Evolutionary conservation across 179 eudicot species (phyloP).

Genomic region (Beta corolliflora): DNA sequence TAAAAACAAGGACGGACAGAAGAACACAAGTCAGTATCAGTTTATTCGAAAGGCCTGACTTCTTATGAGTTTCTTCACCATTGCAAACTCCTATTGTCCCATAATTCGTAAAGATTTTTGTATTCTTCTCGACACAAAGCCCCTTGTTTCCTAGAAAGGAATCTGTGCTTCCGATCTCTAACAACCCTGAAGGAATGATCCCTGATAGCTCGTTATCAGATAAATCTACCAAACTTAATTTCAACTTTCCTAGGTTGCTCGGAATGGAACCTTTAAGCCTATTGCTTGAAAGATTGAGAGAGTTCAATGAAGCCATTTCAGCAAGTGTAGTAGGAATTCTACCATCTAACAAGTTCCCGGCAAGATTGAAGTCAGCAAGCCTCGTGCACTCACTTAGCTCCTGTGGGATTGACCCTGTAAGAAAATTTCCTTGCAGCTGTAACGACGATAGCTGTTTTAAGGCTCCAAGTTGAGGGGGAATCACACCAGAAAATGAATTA

Average conservation of each 20-base stretch:
- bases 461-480: constrained; percentile 60
- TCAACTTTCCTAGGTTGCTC: constrained; percentile 49
- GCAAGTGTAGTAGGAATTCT: constrained; percentile 57
- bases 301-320: constrained; percentile 61
- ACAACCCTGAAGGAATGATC: constrained; percentile 50
- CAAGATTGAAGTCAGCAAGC: constrained; percentile 80
- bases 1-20: constrained; percentile 41
- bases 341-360: constrained; percentile 58
- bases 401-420: constrained; percentile 65
- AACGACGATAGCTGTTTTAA: constrained; percentile 65
- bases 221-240: constrained; percentile 68
- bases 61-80: constrained; percentile 25
- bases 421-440: constrained; percentile 59
- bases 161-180: constrained; percentile 51
- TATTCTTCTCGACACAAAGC: constrained; percentile 58
- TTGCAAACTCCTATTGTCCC: constrained; percentile 44
- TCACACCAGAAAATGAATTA: constrained; percentile 75
- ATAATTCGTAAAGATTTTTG: constrained; percentile 22
- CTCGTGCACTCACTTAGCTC: constrained; percentile 60
- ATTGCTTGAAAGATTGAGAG: constrained; percentile 84
- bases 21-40: constrained; percentile 45
- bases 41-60: constrained; percentile 29
- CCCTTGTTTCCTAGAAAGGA: constrained; percentile 73
- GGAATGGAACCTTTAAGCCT: constrained; percentile 67
- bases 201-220: constrained; percentile 79